Evolutionary conservation across 768 basidiomycete genomes (phyloP).

Genomic region (Pisolithus marmoratus): DNA sequence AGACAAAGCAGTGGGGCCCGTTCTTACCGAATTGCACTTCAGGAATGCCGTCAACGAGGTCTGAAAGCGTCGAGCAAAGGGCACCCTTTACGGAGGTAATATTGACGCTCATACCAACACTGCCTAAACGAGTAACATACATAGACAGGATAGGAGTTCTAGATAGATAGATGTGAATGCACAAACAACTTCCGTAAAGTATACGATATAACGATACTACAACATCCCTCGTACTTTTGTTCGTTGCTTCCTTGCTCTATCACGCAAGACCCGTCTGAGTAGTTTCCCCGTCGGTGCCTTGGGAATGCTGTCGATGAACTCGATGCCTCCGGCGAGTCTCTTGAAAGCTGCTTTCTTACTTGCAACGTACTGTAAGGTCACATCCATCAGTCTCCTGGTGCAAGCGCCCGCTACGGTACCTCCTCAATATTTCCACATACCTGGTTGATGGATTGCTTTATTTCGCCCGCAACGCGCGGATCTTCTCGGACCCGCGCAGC

Average conservation of each 20-base stretch:
- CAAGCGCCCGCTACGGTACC: neutral
- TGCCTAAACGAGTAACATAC: too few relatives aligned
- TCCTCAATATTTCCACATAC: conserved; percentile 21
- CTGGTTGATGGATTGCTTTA: conserved; percentile 45
- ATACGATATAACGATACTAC: neutral
- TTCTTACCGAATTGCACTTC: neutral
- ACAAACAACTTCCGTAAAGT: too few relatives aligned
- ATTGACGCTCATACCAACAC: too few relatives aligned
- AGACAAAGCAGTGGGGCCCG: conserved; percentile 5
- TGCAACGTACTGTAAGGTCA: conserved; percentile 42
- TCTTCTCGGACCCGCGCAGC: conserved; percentile 28
- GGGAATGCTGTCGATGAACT: conserved; percentile 49
- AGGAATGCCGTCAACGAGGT: too few relatives aligned
- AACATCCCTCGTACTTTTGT: conserved; percentile 2
- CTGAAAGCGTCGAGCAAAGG: too few relatives aligned
- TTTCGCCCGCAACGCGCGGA: conserved; percentile 23
- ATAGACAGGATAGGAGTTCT: too few relatives aligned
- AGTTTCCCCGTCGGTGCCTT: conserved; percentile 62
- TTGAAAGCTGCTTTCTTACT: conserved; percentile 54
- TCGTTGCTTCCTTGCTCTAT: conserved; percentile 36
- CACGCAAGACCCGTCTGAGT: conserved; percentile 45
- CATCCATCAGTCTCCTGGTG: neutral
- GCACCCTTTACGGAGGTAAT: too few relatives aligned
- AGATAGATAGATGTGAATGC: too few relatives aligned
- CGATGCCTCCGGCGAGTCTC: conserved; percentile 52